These are phyloP conservation scores for Rhodomyrtus tomentosa DNA, from an alignment of 345 rosid species.

Conservation along the genomic window DNA sequence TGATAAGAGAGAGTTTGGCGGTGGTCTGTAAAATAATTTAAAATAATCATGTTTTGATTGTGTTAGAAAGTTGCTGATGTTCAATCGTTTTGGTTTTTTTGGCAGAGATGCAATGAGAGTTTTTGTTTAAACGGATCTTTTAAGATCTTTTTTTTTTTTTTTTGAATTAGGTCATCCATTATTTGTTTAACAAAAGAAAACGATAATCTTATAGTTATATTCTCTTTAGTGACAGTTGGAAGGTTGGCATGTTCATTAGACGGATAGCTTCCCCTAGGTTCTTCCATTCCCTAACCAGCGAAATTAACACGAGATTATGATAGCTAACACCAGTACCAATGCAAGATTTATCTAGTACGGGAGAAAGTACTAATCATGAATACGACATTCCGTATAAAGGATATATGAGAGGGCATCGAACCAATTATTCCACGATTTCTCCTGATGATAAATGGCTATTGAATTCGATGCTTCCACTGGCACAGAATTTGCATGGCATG, in stretches of 20 bases:
- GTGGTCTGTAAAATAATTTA: too few relatives aligned
- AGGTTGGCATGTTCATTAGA: conserved; percentile 62
- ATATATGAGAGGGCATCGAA: conserved; percentile 68
- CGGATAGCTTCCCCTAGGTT: conserved; percentile 87
- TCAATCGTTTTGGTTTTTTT: too few relatives aligned
- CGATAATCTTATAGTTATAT: conserved; percentile 51
- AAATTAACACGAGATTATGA: not conserved
- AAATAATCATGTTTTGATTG: too few relatives aligned
- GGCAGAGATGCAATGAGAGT: too few relatives aligned
- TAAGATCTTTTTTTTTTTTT: too few relatives aligned
- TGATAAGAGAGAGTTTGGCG: too few relatives aligned
- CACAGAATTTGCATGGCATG: conserved; percentile 98
- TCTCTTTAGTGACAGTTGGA: conserved; percentile 73
- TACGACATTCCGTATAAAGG: conserved; percentile 75
- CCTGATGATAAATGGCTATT: conserved; percentile 75
- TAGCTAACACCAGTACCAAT: not conserved
- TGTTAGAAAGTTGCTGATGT: too few relatives aligned
- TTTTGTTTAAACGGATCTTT: too few relatives aligned
- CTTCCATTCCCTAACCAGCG: conserved; percentile 82
- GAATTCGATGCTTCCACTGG: conserved; percentile 96
- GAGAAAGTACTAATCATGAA: conserved; percentile 55
- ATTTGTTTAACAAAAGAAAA: too few relatives aligned
- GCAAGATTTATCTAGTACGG: not conserved
- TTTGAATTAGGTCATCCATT: too few relatives aligned
- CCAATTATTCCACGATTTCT: conserved; percentile 94